Evolutionary conservation across 768 basidiomycete species (phyloP), one percentile per base, ranked within the genome.

Genomic region (Lentinus brumalis): DNA sequence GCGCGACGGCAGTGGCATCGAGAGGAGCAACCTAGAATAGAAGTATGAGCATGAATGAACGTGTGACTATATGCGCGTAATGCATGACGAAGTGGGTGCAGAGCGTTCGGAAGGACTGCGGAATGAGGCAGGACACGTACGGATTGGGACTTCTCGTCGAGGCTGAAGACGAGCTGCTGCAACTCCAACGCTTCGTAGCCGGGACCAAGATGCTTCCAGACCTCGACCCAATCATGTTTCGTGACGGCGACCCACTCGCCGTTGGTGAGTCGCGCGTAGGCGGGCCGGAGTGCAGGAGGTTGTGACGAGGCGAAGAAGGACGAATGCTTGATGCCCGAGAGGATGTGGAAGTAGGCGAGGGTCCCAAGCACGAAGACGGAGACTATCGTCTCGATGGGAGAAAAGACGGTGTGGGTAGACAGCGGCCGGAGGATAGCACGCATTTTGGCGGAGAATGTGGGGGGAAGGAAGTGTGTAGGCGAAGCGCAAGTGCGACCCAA

Each of bases 281-380:
- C 75, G 0, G 92, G 80, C 3, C 81, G 77, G 29, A 87, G 77
- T 0, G 78, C 69, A 1, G 81, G 72, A 0, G 82, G 79, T 5
- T 80, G 63, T 15, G 80, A 70, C 0, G 88, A 79, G 1, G 86
- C 85, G 56, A 94, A 83, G 75, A 94, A 89, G 26, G 91, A 82
- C 0, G 91, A 93, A 69, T 94, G 87, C 69, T 96, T 95, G 70
- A 98, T 91, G 54, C 91, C 91, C 57, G 85, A 85, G 61, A 99
- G 84, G 66, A 97, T 82, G 70, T 96, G 94, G 74, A 98, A 97
- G 75, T 98, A 98, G 50, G 93, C 91, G 53, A 98, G 83, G 0
- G 97, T 98, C 21, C 91, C 90, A 61, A 96, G 73, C 69, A 95
- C 86, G 73, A 88, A 92, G 79, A 93, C 90, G 73, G 87, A 85